Evolutionary conservation across 1,284 basidiomycete genomes (phyloP).

Genomic region (Trichosporon sp.): DNA sequence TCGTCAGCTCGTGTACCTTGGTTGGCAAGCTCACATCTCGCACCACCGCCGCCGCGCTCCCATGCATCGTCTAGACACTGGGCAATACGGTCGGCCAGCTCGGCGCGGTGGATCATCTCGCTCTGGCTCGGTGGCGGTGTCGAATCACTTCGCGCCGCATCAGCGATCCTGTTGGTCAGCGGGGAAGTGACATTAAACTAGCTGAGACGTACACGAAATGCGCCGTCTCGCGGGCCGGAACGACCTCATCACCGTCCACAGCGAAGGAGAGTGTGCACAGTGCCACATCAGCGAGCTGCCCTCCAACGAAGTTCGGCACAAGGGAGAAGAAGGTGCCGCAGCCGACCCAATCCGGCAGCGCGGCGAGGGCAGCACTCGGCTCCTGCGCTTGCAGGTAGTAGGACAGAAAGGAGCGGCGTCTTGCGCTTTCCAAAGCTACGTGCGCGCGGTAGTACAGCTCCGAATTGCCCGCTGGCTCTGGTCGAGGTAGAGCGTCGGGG

Average conservation of each 20-base stretch:
- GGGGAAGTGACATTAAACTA: neutral
- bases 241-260: neutral
- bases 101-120: neutral
- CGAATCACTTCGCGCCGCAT: neutral
- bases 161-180: slow-evolving; percentile 1
- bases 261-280: slow-evolving; percentile 10
- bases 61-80: neutral
- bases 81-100: neutral
- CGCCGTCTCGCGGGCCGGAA: neutral
- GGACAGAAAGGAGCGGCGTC: neutral
- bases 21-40: neutral
- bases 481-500: neutral
- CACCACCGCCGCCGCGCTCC: neutral
- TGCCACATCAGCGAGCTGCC: neutral
- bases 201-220: neutral
- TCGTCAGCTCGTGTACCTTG: neutral
- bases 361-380: neutral
- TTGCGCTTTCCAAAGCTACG: neutral
- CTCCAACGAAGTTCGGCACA: neutral
- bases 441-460: slow-evolving; percentile 14
- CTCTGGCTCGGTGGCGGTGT: neutral
- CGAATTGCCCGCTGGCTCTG: neutral
- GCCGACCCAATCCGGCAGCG: neutral
- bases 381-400: slow-evolving; percentile 1
- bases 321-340: slow-evolving; percentile 11